Base-by-base conservation (phyloP, 1,284 basidiomycete species). In the Leucoagaricus sp. region DNA sequence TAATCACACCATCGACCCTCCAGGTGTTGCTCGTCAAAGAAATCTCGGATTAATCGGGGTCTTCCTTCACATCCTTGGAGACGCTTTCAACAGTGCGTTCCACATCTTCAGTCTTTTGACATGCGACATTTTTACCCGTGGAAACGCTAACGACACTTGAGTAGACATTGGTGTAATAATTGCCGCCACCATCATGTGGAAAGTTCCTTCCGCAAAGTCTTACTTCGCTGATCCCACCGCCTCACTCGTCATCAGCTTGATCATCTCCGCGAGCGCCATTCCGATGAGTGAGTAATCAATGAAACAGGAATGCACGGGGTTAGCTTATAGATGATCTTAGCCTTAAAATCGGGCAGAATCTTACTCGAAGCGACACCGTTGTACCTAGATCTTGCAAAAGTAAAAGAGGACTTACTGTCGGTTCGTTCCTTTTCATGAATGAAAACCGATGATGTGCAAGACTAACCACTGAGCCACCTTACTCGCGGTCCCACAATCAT, bases 171-270 rank as follows among this genome's bases (percentile, higher is more conserved):
- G 76, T 10, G 79, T 81, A 48, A 79, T 81, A 25, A 65, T 79
- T 38, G 72, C 77, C 7, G 76, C 76, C 13, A 49, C 75, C 51
- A 68, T 81, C 41, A 72, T 79, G 33, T 77, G 76, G 74, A 76
- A 38, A 38, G 36, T 4, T 15, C 6, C 13, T 15, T 15, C 53
- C 74, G 4, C 61, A 69, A n/a, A 74, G 76, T 17, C 15, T 42
- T 78, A 76, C 57, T 81, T 79, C 61, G 77, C 76, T 28, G 78
- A 81, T 60, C 78, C 78, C 29, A 73, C 76, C 2, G 74, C 72
- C 7, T 80, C 78, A 26, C 64, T 79, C 36, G 69, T 65, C 4
- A 80, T 80, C 55, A 76, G 75, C 50, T 59, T 78, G 15, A 72
- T 81, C 49, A 81, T 81, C 53, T 79, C 79, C 53, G 72, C 67